Conservation (phyloP, 352 stramenopile genomes). For the Globisporangium paroecandrum region DNA sequence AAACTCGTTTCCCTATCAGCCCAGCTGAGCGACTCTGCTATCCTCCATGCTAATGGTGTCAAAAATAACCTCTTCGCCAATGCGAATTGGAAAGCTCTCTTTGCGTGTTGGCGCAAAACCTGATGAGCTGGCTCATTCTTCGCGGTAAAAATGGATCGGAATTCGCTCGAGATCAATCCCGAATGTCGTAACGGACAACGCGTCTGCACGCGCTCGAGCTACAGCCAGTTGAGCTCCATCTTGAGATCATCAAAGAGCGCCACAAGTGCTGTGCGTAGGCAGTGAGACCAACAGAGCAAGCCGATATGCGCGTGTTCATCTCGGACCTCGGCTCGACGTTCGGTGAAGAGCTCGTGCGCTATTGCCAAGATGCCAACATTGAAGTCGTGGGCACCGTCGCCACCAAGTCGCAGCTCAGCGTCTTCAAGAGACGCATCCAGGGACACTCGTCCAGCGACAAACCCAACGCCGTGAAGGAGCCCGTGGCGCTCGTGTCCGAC, state of each 20-base stretch:
- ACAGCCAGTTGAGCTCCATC: neutral
- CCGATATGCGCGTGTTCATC: constrained; percentile 70
- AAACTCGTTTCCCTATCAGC: neutral
- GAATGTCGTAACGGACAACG: constrained; percentile 7
- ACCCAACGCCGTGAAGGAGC: constrained; percentile 39
- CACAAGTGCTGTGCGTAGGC: no score
- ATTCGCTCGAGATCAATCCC: neutral
- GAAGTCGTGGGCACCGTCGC: constrained; percentile 62
- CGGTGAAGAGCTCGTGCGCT: constrained; percentile 41
- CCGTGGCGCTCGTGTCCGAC: constrained; percentile 48
- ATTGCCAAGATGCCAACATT: constrained; percentile 59
- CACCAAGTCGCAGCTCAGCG: constrained; percentile 36
- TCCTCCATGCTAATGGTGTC: neutral
- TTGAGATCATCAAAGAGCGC: neutral
- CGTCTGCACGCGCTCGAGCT: neutral
- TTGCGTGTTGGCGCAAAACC: neutral
- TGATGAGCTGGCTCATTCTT: neutral
- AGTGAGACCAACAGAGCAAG: neutral
- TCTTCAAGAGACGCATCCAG: constrained; percentile 52
- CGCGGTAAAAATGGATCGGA: neutral
- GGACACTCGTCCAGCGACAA: constrained; percentile 56
- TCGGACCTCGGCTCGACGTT: constrained; percentile 63
- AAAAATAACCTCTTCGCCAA: constrained; percentile 1
- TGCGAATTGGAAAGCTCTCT: neutral
- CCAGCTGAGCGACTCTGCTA: neutral